Evolutionary conservation across 305 asterid species (phyloP).

Genomic region (Fraxinus xanthoxyloides): DNA sequence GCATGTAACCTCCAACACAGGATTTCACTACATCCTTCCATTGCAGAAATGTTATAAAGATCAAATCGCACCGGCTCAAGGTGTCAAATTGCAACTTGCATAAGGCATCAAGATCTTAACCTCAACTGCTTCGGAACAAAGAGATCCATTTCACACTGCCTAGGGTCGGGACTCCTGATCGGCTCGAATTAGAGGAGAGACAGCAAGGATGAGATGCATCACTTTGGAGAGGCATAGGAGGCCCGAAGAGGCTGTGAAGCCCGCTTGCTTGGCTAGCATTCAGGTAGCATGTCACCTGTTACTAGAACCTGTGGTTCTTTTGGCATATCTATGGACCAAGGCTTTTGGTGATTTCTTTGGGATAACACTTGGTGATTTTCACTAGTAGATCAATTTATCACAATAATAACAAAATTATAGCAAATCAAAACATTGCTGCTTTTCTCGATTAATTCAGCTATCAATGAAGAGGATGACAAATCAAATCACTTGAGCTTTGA

Average conservation of each 20-base stretch:
- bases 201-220: neutral
- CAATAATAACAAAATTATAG: neutral
- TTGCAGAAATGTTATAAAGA: neutral
- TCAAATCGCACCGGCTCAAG: neutral
- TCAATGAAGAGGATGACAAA: neutral
- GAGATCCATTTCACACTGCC: neutral
- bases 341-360: neutral
- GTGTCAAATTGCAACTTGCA: neutral
- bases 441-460: neutral
- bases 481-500: slow-evolving; percentile 4
- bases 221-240: neutral
- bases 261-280: neutral
- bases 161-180: neutral
- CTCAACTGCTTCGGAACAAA: neutral
- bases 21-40: neutral
- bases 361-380: neutral
- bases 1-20: neutral
- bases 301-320: neutral
- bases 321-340: neutral
- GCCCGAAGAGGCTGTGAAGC: neutral
- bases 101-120: neutral
- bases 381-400: neutral
- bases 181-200: neutral
- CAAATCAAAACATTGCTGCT: neutral
- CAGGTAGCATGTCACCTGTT: neutral